Base-by-base conservation (phyloP, 495 filamentous ascomycete species). In the Penicillium nucicola region DNA sequence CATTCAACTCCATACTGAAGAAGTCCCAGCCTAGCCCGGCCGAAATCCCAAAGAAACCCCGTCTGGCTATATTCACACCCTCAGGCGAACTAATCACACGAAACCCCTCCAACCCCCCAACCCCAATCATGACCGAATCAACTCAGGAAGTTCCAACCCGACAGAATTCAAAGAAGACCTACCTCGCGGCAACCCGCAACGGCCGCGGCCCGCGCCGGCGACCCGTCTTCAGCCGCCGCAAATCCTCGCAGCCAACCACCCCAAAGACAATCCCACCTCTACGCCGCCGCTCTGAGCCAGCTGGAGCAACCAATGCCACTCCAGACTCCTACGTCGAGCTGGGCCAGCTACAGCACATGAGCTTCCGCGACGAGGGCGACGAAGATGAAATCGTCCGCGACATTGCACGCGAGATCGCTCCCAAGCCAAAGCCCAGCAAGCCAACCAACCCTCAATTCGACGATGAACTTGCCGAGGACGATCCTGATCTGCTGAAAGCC, bases 1-100 rank as follows among this genome's bases (percentile, higher is more conserved):
- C 63, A 19, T 63, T 68, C n/a, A 67, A 57, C 14, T 61, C 72
- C 2, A 74, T 76, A 11, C 46, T 76, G 22, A 76, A 73, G 55
- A 74, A 72, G 31, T 56, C 67, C 1, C 62, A 50, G 14, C 48
- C 50, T 7, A 38, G 56, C 1, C 60, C 59, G 19, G 49, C 46
- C 14, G 68, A 68, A 41, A 30, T 53, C 3, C 61, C 62, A 6
- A 76, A 73, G 48, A 68, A 61, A 20, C 61, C 70, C 10, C 69
- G 69, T 11, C 51, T 71, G 5, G 62, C 70, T 0, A 55, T 74
- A 8, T 57, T 64, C 22, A 56, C 49, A 2, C 43, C 57, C 5
- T 56, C 47, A 19, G 67, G 62, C n/a, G 55, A 61, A 33, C 64
- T 52, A 22, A 56, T 68, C 34, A 70, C 67, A 5, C 60, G 58